Evolutionary conservation across 768 basidiomycete species (phyloP).

Genomic region (Suillus occidentalis): DNA sequence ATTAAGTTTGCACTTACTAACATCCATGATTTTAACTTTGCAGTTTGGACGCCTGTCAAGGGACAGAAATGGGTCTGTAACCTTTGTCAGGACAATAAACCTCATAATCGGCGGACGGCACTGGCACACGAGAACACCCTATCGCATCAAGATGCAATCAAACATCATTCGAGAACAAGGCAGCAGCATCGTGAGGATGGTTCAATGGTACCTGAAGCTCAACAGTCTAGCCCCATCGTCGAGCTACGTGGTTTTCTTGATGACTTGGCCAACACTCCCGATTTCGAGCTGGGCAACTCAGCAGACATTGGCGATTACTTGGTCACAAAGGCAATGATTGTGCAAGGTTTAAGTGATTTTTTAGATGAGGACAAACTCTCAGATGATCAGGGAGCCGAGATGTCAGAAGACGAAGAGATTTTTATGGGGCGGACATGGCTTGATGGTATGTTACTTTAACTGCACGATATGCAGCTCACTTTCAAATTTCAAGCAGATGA

Average conservation of each 20-base stretch:
- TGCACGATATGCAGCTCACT: neutral
- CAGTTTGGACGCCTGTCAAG: neutral
- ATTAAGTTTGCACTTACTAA: neutral
- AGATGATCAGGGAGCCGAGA: slow-evolving; percentile 3
- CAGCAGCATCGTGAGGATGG: neutral
- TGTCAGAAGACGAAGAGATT: neutral
- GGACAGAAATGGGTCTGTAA: neutral
- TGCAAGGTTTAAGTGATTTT: neutral
- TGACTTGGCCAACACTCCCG: neutral
- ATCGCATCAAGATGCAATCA: neutral
- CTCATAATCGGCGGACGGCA: neutral
- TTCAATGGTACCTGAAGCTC: neutral
- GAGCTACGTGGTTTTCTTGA: neutral
- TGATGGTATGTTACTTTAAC: neutral
- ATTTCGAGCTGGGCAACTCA: neutral
- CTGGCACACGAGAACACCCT: neutral
- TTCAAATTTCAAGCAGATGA: neutral
- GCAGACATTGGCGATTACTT: neutral
- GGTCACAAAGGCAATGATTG: neutral
- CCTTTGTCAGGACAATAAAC: slow-evolving; percentile 3
- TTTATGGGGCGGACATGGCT: neutral
- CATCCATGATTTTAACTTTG: neutral
- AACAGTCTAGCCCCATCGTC: neutral
- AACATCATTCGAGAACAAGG: neutral
- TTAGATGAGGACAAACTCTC: slow-evolving; percentile 5